phyloP scores from a whole-genome alignment of 306 rosid species.

The Notholithocarpus densiflorus region DNA sequence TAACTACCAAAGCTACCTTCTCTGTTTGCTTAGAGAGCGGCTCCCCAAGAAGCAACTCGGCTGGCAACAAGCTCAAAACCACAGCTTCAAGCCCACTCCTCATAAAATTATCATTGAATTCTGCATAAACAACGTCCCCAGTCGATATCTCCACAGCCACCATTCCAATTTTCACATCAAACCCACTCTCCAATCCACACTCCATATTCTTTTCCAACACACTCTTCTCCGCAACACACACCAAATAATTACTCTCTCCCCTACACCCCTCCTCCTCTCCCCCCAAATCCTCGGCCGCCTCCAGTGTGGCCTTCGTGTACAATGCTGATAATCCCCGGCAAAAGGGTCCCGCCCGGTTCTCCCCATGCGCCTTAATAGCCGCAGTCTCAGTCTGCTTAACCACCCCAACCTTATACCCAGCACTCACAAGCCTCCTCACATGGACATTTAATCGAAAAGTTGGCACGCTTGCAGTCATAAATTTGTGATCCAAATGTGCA shows the following conservation, averaged over 20 bases:
- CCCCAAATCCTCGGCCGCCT: conserved; percentile 72
- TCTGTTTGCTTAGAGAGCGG: conserved; percentile 82
- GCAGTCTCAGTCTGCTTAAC: conserved; percentile 96
- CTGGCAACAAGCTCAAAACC: conserved; percentile 67
- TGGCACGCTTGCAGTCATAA: conserved; percentile 84
- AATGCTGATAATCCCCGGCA: conserved; percentile 74
- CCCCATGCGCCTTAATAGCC: conserved; percentile 82
- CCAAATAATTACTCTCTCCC: conserved; percentile 62
- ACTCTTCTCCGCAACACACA: conserved; percentile 74
- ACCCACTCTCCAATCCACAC: conserved; percentile 42
- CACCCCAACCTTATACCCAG: conserved; percentile 89
- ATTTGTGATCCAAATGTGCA: conserved; percentile 75
- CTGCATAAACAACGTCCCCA: conserved; percentile 73
- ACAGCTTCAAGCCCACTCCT: conserved; percentile 76
- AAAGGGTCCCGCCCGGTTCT: conserved; percentile 71
- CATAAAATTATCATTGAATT: conserved; percentile 63
- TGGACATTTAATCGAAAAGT: conserved; percentile 76
- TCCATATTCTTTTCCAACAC: conserved; percentile 39
- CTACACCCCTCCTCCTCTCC: conserved; percentile 72
- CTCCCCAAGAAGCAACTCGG: conserved; percentile 83
- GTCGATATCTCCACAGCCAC: conserved; percentile 85
- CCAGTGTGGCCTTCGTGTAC: conserved; percentile 85
- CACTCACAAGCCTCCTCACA: conserved; percentile 86
- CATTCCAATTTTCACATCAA: conserved; percentile 64
- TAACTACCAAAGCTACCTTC: conserved; percentile 52